phyloP scores from a whole-genome alignment of 164 flowering plant species.

The Berberis vulgaris region DNA sequence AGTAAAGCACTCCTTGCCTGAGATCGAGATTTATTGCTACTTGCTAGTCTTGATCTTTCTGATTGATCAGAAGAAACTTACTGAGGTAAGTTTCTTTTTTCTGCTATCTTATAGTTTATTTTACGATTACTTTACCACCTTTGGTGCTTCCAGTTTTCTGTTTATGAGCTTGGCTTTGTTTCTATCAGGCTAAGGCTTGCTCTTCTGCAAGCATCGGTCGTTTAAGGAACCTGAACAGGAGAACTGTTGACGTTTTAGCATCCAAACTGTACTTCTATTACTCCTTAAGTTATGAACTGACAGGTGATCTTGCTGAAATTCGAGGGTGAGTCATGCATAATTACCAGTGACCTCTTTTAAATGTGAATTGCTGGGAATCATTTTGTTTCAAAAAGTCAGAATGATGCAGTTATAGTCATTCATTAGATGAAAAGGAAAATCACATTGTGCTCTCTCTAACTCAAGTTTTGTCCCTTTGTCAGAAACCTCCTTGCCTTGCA shows the following conservation, averaged over 20 bases:
- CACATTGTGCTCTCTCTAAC: not conserved
- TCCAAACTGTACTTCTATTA: constrained; percentile 8
- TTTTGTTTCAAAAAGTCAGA: not conserved
- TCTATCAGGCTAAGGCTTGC: constrained; percentile 56
- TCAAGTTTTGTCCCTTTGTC: constrained; percentile 8
- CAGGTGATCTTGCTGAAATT: constrained; percentile 92
- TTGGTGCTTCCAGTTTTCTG: too few species aligned
- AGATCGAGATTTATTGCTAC: constrained; percentile 6
- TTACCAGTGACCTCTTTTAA: not conserved
- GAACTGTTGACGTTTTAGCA: not conserved
- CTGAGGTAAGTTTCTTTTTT: constrained; percentile 32
- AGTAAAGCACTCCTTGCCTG: not conserved
- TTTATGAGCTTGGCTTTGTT: not conserved
- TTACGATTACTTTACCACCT: too few species aligned
- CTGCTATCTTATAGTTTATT: too few species aligned
- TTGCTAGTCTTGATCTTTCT: constrained; percentile 74
- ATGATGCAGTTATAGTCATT: not conserved
- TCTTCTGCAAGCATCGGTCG: not conserved
- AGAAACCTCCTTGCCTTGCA: constrained; percentile 87
- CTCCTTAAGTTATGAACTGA: constrained; percentile 49
- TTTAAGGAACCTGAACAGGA: not conserved
- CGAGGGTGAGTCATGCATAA: constrained; percentile 54
- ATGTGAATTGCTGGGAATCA: not conserved
- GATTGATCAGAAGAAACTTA: constrained; percentile 62
- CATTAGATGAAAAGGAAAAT: too few species aligned